Conservation (phyloP, 2,329 filamentous ascomycete genomes). For the Aspergillus arachidicola region DNA sequence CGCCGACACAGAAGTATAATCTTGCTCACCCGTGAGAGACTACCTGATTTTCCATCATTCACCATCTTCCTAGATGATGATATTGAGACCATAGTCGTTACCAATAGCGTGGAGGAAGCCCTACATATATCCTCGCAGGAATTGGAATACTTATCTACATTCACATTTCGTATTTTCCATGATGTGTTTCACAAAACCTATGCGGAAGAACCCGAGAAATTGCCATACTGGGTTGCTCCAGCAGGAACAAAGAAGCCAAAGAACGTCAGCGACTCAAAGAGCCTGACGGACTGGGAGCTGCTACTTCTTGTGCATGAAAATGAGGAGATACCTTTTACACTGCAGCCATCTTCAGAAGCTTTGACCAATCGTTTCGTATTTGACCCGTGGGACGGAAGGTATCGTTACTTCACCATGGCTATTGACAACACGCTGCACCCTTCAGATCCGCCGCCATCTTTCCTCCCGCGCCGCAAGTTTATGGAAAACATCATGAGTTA, state of each 20-base stretch:
- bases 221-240: constrained; percentile 86
- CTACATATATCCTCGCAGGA: constrained; percentile 39
- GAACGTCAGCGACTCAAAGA: constrained; percentile 8
- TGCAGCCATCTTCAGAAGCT: constrained; percentile 40
- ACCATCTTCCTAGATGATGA: constrained; percentile 71
- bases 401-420: constrained; percentile 57
- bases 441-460: constrained; percentile 38
- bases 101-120: constrained; percentile 46
- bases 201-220: constrained; percentile 60
- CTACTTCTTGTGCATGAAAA: constrained; percentile 39
- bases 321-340: constrained; percentile 50
- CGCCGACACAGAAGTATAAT: constrained; percentile 66
- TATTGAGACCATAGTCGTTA: constrained; percentile 60
- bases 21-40: constrained; percentile 66
- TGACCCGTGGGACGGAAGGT: constrained; percentile 59
- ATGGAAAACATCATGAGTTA: constrained; percentile 77
- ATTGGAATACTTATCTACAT: constrained; percentile 63
- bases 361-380: constrained; percentile 57
- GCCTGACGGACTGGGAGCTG: constrained; percentile 49
- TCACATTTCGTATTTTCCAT: constrained; percentile 75
- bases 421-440: constrained; percentile 36
- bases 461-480: constrained; percentile 41
- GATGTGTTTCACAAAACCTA: constrained; percentile 92
- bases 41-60: constrained; percentile 70
- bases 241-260: constrained; percentile 24